Conservation (phyloP, 164 flowering plant species). For the Vitis rotundifolia region DNA sequence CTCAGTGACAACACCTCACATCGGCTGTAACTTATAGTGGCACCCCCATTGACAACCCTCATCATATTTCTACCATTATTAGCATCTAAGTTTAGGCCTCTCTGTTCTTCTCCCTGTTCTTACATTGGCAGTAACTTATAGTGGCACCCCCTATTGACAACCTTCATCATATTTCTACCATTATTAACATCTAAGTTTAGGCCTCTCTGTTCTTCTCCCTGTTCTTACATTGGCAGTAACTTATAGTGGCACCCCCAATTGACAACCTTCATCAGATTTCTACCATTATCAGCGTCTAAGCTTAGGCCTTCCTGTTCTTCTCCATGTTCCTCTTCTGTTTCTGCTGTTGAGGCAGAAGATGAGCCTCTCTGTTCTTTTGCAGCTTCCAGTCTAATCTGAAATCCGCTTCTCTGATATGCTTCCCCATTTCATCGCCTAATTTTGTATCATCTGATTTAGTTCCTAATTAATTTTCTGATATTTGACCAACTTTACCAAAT, state of each 20-base stretch:
- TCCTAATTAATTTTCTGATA: background rate
- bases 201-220: too few species aligned
- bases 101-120: background rate
- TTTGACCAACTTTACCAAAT: too few species aligned
- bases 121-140: slow-evolving; percentile 1
- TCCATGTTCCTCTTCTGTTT: slow-evolving; percentile 18
- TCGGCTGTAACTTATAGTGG: slow-evolving; percentile 1
- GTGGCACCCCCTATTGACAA: slow-evolving; percentile 2
- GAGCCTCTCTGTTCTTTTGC: background rate
- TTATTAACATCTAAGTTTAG: too few species aligned
- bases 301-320: slow-evolving; percentile 16
- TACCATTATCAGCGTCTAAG: slow-evolving; percentile 3
- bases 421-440: background rate
- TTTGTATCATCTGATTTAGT: background rate
- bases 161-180: background rate
- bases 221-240: slow-evolving; percentile 1
- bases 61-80: background rate
- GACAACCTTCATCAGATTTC: background rate
- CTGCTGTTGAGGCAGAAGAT: slow-evolving; percentile 24
- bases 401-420: background rate
- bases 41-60: slow-evolving; percentile 2
- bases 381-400: background rate
- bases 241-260: background rate
- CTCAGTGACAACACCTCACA: slow-evolving; percentile 1
- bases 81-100: too few species aligned